A percentile compares a stretch with the other conserved stretches of the same genome.
These are phyloP conservation scores for Fusarium coicis DNA, from an alignment of 2,329 filamentous ascomycete genomes.

Conservation along the genomic window DNA sequence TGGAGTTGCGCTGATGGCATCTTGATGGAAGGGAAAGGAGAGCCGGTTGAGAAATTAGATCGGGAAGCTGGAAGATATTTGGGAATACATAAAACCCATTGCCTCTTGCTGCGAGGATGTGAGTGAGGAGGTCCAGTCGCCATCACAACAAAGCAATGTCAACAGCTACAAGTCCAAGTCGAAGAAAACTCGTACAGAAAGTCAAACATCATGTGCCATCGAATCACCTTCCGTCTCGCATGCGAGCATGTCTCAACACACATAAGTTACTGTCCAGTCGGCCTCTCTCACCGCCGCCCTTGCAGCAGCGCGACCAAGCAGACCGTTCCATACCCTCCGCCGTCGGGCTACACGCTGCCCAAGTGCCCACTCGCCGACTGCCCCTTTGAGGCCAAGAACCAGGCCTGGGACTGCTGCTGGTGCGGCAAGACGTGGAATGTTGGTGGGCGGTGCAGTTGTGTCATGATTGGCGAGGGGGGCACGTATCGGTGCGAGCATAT, in stretches of 20 bases:
- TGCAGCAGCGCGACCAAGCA: conserved; percentile 58
- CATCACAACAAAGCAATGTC: neutral
- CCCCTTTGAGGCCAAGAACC: conserved; percentile 61
- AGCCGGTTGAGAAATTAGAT: conserved; percentile 1
- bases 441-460: conserved; percentile 60
- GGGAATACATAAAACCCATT: conserved; percentile 27
- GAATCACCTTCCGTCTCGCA: conserved; percentile 60
- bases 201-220: conserved; percentile 57
- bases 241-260: conserved; percentile 62
- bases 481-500: conserved; percentile 64
- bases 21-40: conserved; percentile 1
- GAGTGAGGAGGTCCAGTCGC: too few relatives aligned
- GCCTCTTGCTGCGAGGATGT: neutral
- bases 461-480: conserved; percentile 63
- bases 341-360: conserved; percentile 54
- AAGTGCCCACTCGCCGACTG: conserved; percentile 60
- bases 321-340: conserved; percentile 59
- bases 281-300: conserved; percentile 50
- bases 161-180: neutral
- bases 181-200: conserved; percentile 1
- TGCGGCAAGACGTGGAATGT: conserved; percentile 65
- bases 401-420: conserved; percentile 67
- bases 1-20: conserved; percentile 25
- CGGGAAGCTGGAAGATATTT: neutral
- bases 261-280: conserved; percentile 58